These are phyloP conservation scores for Malassezia slooffiae DNA, from an alignment of 1,284 basidiomycete genomes.

Conservation along the genomic window DNA sequence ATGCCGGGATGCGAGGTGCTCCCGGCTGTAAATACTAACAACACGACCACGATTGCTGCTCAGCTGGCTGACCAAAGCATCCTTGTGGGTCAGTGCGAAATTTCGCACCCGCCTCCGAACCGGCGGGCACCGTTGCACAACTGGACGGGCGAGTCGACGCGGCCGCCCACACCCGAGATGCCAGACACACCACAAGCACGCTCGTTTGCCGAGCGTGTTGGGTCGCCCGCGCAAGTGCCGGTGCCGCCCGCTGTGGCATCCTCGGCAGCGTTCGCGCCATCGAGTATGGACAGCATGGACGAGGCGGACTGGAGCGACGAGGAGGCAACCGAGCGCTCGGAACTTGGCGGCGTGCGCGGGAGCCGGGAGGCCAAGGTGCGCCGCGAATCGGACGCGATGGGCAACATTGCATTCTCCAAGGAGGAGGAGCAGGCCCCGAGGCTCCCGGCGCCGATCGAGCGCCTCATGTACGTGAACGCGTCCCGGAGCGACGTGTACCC, in stretches of 20 bases:
- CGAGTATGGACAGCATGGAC: slow-evolving; percentile 1
- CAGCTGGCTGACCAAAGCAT: slow-evolving; percentile 53
- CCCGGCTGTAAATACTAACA: slow-evolving; percentile 86
- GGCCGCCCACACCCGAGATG: no score
- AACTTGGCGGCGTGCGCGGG: no score
- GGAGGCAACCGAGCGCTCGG: background rate
- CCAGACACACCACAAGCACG: no score
- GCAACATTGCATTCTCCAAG: slow-evolving; percentile 62
- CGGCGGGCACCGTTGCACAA: no score
- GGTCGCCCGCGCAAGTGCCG: no score
- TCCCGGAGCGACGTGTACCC: slow-evolving; percentile 64
- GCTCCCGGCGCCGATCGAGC: slow-evolving; percentile 21
- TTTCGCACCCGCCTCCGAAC: slow-evolving; percentile 83
- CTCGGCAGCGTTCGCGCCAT: no score
- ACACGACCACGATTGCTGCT: slow-evolving; percentile 93
- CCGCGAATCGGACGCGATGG: slow-evolving; percentile 20
- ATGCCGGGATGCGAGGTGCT: slow-evolving; percentile 56
- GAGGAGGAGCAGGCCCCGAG: slow-evolving; percentile 47
- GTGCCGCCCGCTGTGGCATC: no score
- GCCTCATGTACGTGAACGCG: slow-evolving; percentile 80
- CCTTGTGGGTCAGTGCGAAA: slow-evolving; percentile 89
- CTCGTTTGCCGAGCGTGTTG: no score
- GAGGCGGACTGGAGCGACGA: slow-evolving; percentile 6
- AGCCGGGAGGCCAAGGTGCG: background rate
- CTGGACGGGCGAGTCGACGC: no score